Evolutionary conservation across 306 rosid genomes (phyloP), one percentile per base, ranked within the genome.

Genomic region (Malus sieversii): DNA sequence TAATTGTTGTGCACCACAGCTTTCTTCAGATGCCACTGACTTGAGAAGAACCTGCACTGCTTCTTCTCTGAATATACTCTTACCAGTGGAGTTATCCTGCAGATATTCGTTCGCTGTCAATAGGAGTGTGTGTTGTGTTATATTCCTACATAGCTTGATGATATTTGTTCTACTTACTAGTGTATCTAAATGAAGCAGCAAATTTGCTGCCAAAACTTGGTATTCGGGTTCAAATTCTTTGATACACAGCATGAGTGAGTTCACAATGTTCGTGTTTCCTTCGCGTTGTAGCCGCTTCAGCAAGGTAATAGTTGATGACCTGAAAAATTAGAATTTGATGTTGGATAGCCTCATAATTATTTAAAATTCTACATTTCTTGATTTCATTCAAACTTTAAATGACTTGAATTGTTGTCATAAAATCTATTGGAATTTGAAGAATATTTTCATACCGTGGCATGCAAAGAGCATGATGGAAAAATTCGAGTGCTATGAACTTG

Each of bases 121-220:
- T 73, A 9, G 51, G 62, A 61, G 18, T 5, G 63, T 57, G 62
- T 8, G 14, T 16, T 51, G 6, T 12, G 45, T 19, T 58, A 38
- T 29, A 58, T 23, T 58, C 22, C 5, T 58, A 25, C 63, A 58
- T 22, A n/a, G 30, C 63, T 58, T 58, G 29, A 58, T 58, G 66
- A 22, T 61, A 25, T 61, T 58, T 5, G 19, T 61, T 61, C 66
- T 57, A 71, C 63, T 81, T 87, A 91, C 97, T 87, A 87, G 60
- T 38, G 87, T 74, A 52, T 87, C 88, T 74, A 91, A 75, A 75
- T 89, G 97, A 77, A 91, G 85, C 84, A 91, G 45, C 64, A 91
- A 51, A 77, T 86, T 86, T 78, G 89, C 97, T 20, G 94, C 97
- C 81, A 89, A 75, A 79, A 91, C 75, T 82, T 83, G 91, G 87